phyloP scores from a whole-genome alignment of 2,329 filamentous ascomycete genomes.

The Parastagonospora nodorum region DNA sequence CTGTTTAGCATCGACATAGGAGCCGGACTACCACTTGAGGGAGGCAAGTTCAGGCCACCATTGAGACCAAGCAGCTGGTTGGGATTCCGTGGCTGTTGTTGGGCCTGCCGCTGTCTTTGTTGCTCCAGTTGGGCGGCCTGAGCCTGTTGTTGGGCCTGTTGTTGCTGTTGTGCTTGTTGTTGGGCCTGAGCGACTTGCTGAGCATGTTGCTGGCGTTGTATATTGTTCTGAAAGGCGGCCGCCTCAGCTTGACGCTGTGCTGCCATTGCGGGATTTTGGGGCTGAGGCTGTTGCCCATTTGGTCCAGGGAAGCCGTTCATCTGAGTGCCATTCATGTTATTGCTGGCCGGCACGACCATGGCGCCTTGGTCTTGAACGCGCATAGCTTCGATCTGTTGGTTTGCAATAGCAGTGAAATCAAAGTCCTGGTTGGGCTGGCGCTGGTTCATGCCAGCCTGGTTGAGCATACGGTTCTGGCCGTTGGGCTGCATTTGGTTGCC shows the following conservation, averaged over 20 bases:
- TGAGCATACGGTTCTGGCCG: constrained; percentile 34
- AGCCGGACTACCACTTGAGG: constrained; percentile 50
- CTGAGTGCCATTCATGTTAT: constrained; percentile 53
- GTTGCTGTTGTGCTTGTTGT: constrained; percentile 25
- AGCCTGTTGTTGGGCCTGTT: constrained; percentile 29
- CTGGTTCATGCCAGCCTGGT: constrained; percentile 33
- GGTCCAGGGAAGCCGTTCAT: constrained; percentile 43
- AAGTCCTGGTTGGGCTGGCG: constrained; percentile 42
- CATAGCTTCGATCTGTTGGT: constrained; percentile 66
- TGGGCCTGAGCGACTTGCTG: constrained; percentile 39
- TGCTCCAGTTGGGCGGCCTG: constrained; percentile 11
- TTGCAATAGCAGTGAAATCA: constrained; percentile 62
- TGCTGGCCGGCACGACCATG: constrained; percentile 67
- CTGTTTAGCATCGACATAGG: constrained; percentile 56
- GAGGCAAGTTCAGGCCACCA: constrained; percentile 51
- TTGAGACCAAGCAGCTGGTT: constrained; percentile 39
- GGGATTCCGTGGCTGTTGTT: constrained; percentile 35
- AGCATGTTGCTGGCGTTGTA: constrained; percentile 44
- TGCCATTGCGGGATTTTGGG: constrained; percentile 30
- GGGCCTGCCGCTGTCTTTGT: constrained; percentile 19
- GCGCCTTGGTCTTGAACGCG: constrained; percentile 66
- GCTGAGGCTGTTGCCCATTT: constrained; percentile 30
- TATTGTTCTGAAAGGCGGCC: constrained; percentile 27
- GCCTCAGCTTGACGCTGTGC: constrained; percentile 34
- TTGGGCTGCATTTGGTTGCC: constrained; percentile 43